Evolutionary conservation across 1,139 yeast species (phyloP).

Genomic region (Hyphopichia buzzinii): DNA sequence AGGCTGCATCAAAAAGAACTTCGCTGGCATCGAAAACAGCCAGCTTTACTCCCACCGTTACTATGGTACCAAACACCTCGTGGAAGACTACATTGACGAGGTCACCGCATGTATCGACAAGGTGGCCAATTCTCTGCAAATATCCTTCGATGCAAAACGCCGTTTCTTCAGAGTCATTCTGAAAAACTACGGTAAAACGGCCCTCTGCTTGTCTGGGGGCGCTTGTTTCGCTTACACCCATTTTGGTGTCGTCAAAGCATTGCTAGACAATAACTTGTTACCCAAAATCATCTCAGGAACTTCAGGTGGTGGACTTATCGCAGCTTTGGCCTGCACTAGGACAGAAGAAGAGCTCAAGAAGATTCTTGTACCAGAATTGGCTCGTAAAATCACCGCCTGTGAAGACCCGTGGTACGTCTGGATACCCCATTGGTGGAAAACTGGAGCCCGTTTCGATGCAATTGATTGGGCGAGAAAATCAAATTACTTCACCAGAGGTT

Average conservation of each 20-base stretch:
- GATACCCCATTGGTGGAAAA: conserved; percentile 63
- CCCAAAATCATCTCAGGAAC: conserved; percentile 78
- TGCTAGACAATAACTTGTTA: conserved; percentile 61
- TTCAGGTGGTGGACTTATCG: conserved; percentile 81
- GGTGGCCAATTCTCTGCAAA: conserved; percentile 36
- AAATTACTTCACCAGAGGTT: conserved; percentile 70
- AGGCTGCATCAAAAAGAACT: conserved; percentile 68
- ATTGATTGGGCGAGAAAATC: conserved; percentile 71
- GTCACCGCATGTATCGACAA: conserved; percentile 48
- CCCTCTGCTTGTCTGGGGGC: conserved; percentile 75
- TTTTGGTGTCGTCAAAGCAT: conserved; percentile 72
- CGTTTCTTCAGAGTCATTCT: conserved; percentile 57
- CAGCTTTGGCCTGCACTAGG: conserved; percentile 69
- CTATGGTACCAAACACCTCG: conserved; percentile 67
- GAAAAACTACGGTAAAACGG: conserved; percentile 70
- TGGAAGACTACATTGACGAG: conserved; percentile 54
- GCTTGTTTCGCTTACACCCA: conserved; percentile 79
- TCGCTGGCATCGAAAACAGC: conserved; percentile 77
- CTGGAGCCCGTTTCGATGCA: conserved; percentile 80
- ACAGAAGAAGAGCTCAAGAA: conserved; percentile 63
- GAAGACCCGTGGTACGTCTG: conserved; percentile 63
- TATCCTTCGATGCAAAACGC: conserved; percentile 43
- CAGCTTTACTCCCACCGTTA: conserved; percentile 71
- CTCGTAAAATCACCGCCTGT: conserved; percentile 68
- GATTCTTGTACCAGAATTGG: conserved; percentile 60